Conservation (phyloP, 148 eudicot species). For the Polygonum maritimum region DNA sequence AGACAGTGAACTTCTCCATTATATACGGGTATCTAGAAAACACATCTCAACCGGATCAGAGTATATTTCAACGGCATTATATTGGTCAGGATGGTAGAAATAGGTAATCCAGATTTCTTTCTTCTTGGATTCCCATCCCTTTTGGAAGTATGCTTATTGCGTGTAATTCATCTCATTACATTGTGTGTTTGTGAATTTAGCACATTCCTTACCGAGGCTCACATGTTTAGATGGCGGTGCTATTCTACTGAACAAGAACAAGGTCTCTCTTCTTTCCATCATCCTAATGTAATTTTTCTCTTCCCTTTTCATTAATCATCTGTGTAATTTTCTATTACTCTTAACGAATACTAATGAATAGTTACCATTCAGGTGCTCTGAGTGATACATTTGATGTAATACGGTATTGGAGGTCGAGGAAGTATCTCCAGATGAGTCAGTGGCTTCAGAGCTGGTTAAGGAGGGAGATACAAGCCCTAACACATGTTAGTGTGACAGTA, state of each 20-base stretch:
- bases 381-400: slow-evolving; percentile 32
- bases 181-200: slow-evolving; percentile 27
- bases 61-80: slow-evolving; percentile 49
- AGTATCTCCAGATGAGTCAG: slow-evolving; percentile 50
- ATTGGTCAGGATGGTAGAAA: slow-evolving; percentile 30
- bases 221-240: slow-evolving; percentile 70
- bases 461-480: slow-evolving; percentile 84
- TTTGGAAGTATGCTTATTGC: not conserved
- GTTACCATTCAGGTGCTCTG: slow-evolving; percentile 26
- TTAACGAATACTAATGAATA: not conserved
- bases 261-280: slow-evolving; percentile 26
- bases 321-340: not conserved
- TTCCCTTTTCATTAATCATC: not conserved
- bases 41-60: slow-evolving; percentile 47
- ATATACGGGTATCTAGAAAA: slow-evolving; percentile 58
- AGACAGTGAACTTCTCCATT: slow-evolving; percentile 63
- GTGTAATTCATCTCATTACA: not conserved
- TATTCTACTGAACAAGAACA: slow-evolving; percentile 58
- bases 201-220: slow-evolving; percentile 58
- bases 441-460: slow-evolving; percentile 68
- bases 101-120: slow-evolving; percentile 34
- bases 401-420: slow-evolving; percentile 66
- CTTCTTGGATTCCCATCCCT: slow-evolving; percentile 3
- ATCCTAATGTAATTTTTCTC: not conserved
- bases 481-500: slow-evolving; percentile 43